A percentile compares a stretch with the other conserved stretches of the same genome.
Conservation (phyloP, 257 asterid species). For the Haberlea rhodopensis region DNA sequence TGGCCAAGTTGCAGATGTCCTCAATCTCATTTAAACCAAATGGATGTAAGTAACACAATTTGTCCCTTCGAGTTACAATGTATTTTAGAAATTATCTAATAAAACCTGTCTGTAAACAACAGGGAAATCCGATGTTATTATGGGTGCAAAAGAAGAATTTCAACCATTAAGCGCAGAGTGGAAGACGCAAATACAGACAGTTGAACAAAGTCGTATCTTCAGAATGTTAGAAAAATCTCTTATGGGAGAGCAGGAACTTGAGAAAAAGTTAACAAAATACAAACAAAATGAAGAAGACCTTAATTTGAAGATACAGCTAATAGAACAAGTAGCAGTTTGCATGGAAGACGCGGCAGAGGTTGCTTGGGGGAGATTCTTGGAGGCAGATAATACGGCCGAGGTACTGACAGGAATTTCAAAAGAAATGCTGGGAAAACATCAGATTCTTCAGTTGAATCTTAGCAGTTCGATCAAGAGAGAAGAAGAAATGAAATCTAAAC, state of each 20-base stretch:
- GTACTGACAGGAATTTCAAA: conserved; percentile 75
- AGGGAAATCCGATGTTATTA: conserved; percentile 44
- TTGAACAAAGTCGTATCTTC: conserved; percentile 52
- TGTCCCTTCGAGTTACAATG: not conserved
- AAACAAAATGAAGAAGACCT: conserved; percentile 84
- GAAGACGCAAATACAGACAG: conserved; percentile 45
- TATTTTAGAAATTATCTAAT: not conserved
- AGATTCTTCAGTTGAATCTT: conserved; percentile 30
- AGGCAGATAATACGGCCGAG: conserved; percentile 75
- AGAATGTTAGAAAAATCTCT: conserved; percentile 77
- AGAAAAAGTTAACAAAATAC: conserved; percentile 54
- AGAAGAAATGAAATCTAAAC: conserved; percentile 34
- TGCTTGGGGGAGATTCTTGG: conserved; percentile 79
- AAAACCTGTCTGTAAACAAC: conserved; percentile 29
- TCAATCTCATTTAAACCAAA: conserved; percentile 57
- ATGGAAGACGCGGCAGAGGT: conserved; percentile 97
- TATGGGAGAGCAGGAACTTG: conserved; percentile 64
- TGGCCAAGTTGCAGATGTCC: conserved; percentile 80
- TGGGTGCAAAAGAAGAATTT: conserved; percentile 40
- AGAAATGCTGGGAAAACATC: conserved; percentile 59
- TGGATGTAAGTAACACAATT: conserved; percentile 49
- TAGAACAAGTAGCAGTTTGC: conserved; percentile 66
- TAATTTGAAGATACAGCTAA: conserved; percentile 49
- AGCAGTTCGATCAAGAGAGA: conserved; percentile 43
- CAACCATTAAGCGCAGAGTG: conserved; percentile 30